Conservation (phyloP, 768 basidiomycete species). For the Lenzites betulinus region DNA sequence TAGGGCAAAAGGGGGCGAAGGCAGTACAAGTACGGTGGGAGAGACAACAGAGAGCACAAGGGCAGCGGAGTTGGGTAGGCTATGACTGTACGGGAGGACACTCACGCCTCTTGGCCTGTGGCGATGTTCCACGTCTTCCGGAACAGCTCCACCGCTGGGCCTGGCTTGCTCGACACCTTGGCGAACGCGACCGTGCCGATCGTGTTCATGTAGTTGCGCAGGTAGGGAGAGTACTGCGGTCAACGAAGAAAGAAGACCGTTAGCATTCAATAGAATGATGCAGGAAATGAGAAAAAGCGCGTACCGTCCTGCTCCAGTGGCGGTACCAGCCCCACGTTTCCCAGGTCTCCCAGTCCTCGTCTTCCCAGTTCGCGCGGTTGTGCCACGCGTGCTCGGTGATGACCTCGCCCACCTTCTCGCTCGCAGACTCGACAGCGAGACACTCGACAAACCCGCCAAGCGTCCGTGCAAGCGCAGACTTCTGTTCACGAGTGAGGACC, state of each 20-base stretch:
- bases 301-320: conserved; percentile 81
- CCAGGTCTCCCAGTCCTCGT: conserved; percentile 81
- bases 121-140: conserved; percentile 73
- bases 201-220: conserved; percentile 73
- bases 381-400: conserved; percentile 72
- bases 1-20: not conserved
- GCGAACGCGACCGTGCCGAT: conserved; percentile 69
- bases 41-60: not conserved
- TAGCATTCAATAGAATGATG: not conserved
- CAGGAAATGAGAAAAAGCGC: conserved; percentile 32
- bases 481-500: conserved; percentile 76
- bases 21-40: not conserved
- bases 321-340: conserved; percentile 91
- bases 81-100: conserved; percentile 1
- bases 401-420: conserved; percentile 53
- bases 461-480: conserved; percentile 66
- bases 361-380: conserved; percentile 65
- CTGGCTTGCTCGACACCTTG: conserved; percentile 57
- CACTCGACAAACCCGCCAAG: conserved; percentile 75
- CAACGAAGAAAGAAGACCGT: not conserved
- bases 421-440: conserved; percentile 52
- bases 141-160: conserved; percentile 59
- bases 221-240: conserved; percentile 73
- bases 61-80: not conserved
- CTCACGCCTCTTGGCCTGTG: conserved; percentile 55